A percentile compares a stretch with the other conserved stretches of the same genome.
phyloP scores from a whole-genome alignment of 164 flowering plant genomes.

The Pachysandra terminalis region DNA sequence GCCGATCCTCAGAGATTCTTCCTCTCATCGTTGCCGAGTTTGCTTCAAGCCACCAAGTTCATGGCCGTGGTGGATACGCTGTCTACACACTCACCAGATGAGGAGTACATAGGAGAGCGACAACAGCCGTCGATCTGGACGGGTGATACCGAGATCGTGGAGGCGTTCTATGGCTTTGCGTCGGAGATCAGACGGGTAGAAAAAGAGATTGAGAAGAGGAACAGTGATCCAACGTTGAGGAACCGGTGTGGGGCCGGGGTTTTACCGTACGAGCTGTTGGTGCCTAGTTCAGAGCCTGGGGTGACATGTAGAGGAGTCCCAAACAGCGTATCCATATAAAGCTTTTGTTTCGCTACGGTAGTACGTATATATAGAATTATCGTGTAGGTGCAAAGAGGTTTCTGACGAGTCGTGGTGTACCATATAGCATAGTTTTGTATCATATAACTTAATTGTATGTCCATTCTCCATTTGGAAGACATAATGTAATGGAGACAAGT shows the following conservation, averaged over 20 bases:
- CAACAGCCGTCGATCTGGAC: conserved; percentile 73
- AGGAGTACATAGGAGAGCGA: conserved; percentile 88
- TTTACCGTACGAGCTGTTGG: conserved; percentile 79
- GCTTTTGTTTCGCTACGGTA: no score
- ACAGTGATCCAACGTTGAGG: conserved; percentile 42
- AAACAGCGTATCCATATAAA: conserved; percentile 66
- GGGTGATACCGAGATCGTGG: conserved; percentile 60
- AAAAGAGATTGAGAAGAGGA: conserved; percentile 72
- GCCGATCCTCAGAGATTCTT: conserved; percentile 74
- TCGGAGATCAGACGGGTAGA: conserved; percentile 69
- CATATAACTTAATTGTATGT: no score
- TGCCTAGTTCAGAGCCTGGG: conserved; percentile 85
- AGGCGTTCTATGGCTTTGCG: conserved; percentile 68
- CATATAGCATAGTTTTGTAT: no score
- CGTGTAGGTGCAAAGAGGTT: no score
- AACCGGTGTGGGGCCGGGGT: conserved; percentile 96
- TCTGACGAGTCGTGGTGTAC: no score
- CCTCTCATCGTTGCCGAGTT: conserved; percentile 63
- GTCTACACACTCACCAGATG: conserved; percentile 91
- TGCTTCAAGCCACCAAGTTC: conserved; percentile 65
- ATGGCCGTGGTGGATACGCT: conserved; percentile 93
- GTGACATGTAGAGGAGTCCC: conserved; percentile 94
- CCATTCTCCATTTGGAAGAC: no score
- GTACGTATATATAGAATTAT: no score
- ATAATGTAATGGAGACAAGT: no score